Evolutionary conservation across 441 rosid genomes (phyloP), one percentile per base, ranked within the genome.

Genomic region (Corymbia calophylla): DNA sequence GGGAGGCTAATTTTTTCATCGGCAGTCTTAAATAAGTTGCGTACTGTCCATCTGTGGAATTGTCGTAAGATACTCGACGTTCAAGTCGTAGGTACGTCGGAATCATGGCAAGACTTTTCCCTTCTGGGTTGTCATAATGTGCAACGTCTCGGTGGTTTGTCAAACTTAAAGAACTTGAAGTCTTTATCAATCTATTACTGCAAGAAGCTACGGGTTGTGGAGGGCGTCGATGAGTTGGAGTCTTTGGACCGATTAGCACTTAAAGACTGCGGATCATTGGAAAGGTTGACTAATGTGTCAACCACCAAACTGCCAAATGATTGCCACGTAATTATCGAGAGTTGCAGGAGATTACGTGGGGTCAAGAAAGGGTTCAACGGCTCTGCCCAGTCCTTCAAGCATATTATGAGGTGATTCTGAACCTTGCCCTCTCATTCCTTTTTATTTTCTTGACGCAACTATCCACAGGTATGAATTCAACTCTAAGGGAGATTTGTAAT

Each of bases 11-110:
- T 35, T 18, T 70, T 70, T 0, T 48, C 27, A 35, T 35, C 27
- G 15, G 5, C 1, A 0, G 3, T 70, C 48, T 70, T 70, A 19
- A 70, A 35, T 10, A 70, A 5, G 5, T 19, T 70, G 48, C 15
- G 9, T 10, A 0, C 0, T 35, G 29, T 70, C 49, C 0, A 0
- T 0, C 5, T 73, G 3, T 0, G 0, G 0, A 0, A 0, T 0
- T 73, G 17, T 29, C 29, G 1, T 0, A 19, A 70, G 29, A 70
- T 70, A 70, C 16, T 70, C 9, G 29, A 35, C 0, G 4, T 70
- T 19, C 49, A 35, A 19, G 82, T 70, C 1, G 29, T 35, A 0
- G 49, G 29, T 6, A 1, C 3, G 0, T 70, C 0, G 2, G 48
- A 21, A 73, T 73, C 9, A 2, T 35, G n/a, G 81, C 48, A 70